Conservation (phyloP, 129 eudicot species). For the Calendula officinalis region DNA sequence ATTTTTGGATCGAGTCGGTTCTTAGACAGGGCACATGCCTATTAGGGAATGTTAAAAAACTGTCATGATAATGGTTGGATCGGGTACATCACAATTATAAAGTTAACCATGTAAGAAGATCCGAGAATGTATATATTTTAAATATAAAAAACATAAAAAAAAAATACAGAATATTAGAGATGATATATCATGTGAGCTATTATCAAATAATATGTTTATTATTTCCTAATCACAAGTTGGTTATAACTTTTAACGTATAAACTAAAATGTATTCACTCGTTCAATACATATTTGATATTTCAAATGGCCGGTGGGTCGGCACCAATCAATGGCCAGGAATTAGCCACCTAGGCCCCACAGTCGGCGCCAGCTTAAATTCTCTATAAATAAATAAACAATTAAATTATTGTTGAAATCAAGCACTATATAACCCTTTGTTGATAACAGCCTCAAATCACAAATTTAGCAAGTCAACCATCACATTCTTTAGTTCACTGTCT, state of each 20-base stretch:
- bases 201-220: neutral
- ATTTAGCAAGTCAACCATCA: conserved; percentile 12
- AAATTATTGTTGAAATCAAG: neutral
- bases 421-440: conserved; percentile 38
- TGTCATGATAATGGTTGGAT: no score
- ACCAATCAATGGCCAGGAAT: conserved; percentile 28
- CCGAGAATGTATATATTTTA: no score
- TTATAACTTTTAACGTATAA: neutral
- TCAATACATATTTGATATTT: no score
- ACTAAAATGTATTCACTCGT: no score
- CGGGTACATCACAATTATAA: no score
- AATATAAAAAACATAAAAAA: no score
- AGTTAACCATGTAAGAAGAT: no score
- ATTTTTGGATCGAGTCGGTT: no score
- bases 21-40: no score
- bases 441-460: conserved; percentile 25
- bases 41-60: no score
- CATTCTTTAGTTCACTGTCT: neutral
- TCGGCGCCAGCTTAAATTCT: conserved; percentile 38
- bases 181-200: neutral
- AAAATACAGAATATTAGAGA: no score
- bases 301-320: conserved; percentile 48
- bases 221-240: neutral
- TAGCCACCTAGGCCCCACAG: conserved; percentile 33
- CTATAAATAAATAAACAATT: conserved; percentile 10